phyloP scores from a whole-genome alignment of 2,329 filamentous ascomycete genomes.

The Exophiala spinifera region DNA sequence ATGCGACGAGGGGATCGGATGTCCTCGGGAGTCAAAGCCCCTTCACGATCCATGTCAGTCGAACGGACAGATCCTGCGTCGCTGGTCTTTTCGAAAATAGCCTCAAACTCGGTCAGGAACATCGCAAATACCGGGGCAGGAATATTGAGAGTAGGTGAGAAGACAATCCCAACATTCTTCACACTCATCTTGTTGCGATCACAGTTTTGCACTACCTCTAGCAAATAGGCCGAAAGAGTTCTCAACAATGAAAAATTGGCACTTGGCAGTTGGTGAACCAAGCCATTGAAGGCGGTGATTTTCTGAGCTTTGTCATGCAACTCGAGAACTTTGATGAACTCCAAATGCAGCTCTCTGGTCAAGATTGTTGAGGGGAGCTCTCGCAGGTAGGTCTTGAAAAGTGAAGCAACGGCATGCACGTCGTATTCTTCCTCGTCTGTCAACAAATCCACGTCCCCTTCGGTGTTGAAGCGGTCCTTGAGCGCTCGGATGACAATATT shows the following conservation, averaged over 20 bases:
- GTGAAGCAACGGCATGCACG: constrained; percentile 89
- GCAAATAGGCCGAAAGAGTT: constrained; percentile 82
- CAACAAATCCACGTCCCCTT: constrained; percentile 86
- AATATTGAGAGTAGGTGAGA: constrained; percentile 94
- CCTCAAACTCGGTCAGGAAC: constrained; percentile 85
- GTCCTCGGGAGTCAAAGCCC: constrained; percentile 47
- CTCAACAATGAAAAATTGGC: constrained; percentile 78
- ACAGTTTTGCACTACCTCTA: constrained; percentile 86
- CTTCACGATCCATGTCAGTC: constrained; percentile 36
- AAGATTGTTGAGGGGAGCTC: constrained; percentile 89
- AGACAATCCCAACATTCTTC: constrained; percentile 95
- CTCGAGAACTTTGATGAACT: constrained; percentile 84
- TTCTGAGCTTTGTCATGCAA: constrained; percentile 72
- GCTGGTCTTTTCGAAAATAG: constrained; percentile 72
- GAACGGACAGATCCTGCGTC: constrained; percentile 11
- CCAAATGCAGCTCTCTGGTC: constrained; percentile 82
- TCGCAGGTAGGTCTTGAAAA: constrained; percentile 89
- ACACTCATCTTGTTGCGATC: constrained; percentile 97
- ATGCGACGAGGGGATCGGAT: constrained; percentile 63
- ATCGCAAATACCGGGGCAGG: constrained; percentile 90
- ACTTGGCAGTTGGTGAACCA: constrained; percentile 75
- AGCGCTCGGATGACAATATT: constrained; percentile 90
- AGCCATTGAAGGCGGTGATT: constrained; percentile 68
- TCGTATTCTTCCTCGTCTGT: constrained; percentile 84
- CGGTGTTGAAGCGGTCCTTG: constrained; percentile 86